Evolutionary conservation across 1,139 yeast genomes (phyloP).

Genomic region (Sporopachydermia cereana): DNA sequence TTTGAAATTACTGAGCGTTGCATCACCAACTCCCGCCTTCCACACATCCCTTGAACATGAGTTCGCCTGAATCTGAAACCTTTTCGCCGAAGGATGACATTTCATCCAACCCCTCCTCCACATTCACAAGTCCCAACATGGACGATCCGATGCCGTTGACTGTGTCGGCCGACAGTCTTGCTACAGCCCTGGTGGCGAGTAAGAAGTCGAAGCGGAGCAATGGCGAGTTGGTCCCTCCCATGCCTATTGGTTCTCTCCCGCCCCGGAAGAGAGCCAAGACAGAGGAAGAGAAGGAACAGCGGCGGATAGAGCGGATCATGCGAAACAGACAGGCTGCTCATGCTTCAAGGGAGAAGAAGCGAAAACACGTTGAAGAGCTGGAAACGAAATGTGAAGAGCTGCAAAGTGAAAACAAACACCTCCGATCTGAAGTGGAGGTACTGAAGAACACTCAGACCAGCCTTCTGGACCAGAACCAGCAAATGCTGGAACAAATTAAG

Average conservation of each 20-base stretch:
- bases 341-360: constrained; percentile 92
- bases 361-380: constrained; percentile 79
- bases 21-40: not conserved
- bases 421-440: constrained; percentile 16
- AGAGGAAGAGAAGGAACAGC: constrained; percentile 92
- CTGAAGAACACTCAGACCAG: constrained; percentile 16
- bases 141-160: not conserved
- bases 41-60: not conserved
- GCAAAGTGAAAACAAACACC: constrained; percentile 19
- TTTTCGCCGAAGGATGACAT: constrained; percentile 2
- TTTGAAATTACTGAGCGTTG: too few species aligned
- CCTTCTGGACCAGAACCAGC: not conserved
- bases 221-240: constrained; percentile 19
- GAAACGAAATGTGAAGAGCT: constrained; percentile 35
- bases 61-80: constrained; percentile 4
- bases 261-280: constrained; percentile 96
- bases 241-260: constrained; percentile 45
- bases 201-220: not conserved
- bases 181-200: not conserved
- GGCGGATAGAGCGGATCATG: constrained; percentile 83
- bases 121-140: constrained; percentile 4
- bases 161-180: not conserved
- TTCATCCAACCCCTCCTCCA: not conserved
- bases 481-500: constrained; percentile 5
- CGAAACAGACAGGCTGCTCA: constrained; percentile 97